A percentile compares a stretch with the other conserved stretches of the same genome.
Evolutionary conservation across 1,284 basidiomycete genomes (phyloP).

Genomic region (Porogramme epimiltina): DNA sequence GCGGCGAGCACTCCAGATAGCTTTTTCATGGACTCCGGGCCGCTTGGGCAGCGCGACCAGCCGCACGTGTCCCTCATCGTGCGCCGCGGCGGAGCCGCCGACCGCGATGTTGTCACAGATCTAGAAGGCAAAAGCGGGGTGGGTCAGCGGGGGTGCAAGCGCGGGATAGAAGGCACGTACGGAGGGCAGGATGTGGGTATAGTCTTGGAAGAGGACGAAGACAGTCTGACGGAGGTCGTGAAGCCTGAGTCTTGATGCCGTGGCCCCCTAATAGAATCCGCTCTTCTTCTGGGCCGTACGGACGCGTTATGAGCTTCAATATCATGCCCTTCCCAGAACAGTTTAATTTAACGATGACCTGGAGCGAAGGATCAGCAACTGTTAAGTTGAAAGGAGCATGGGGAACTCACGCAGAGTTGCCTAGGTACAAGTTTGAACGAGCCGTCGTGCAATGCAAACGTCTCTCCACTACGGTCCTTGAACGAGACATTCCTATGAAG

Average conservation of each 20-base stretch:
- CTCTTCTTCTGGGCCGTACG: conserved; percentile 74
- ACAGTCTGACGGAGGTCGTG: conserved; percentile 62
- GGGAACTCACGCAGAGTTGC: conserved; percentile 75
- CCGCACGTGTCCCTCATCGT: conserved; percentile 56
- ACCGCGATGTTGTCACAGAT: conserved; percentile 76
- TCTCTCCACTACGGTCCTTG: conserved; percentile 61
- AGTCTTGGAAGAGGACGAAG: conserved; percentile 78
- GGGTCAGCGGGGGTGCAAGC: not conserved
- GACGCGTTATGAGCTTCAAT: conserved; percentile 58
- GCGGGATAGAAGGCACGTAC: conserved; percentile 39
- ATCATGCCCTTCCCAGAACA: conserved; percentile 81
- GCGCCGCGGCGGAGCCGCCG: conserved; percentile 55
- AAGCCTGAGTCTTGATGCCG: conserved; percentile 64
- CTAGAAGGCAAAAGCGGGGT: conserved; percentile 37
- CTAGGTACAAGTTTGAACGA: conserved; percentile 73
- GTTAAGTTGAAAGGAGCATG: conserved; percentile 3
- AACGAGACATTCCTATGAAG: conserved; percentile 68
- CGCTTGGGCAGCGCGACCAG: conserved; percentile 69
- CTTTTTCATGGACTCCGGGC: conserved; percentile 63
- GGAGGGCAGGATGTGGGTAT: conserved; percentile 73
- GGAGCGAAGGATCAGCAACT: not conserved
- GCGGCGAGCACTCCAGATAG: conserved; percentile 70
- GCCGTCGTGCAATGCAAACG: conserved; percentile 59
- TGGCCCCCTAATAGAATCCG: conserved; percentile 63
- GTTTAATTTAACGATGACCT: conserved; percentile 79